These are phyloP conservation scores for Cicer cuneatum DNA, from an alignment of 306 rosid genomes.

Conservation along the genomic window DNA sequence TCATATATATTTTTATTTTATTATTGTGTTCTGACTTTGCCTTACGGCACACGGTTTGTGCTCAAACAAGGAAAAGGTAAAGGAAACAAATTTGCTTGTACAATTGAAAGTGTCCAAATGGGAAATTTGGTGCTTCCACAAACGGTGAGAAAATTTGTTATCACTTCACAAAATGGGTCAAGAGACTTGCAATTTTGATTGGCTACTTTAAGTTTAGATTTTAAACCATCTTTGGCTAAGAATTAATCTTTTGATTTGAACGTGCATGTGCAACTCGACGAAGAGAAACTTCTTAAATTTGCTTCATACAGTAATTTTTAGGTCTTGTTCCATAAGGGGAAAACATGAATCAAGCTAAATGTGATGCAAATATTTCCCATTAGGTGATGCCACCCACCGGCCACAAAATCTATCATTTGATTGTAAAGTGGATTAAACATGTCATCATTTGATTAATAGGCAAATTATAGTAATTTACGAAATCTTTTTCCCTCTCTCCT, in stretches of 20 bases:
- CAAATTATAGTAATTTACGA: neutral
- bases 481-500: neutral
- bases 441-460: constrained; percentile 10
- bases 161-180: constrained; percentile 38
- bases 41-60: constrained; percentile 48
- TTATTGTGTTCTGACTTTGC: constrained; percentile 34
- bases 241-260: constrained; percentile 36
- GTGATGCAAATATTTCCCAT: constrained; percentile 15
- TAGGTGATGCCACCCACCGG: neutral
- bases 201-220: constrained; percentile 34
- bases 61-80: constrained; percentile 44
- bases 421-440: neutral
- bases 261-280: neutral
- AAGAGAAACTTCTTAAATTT: constrained; percentile 27
- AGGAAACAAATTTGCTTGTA: constrained; percentile 35
- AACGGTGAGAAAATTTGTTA: constrained; percentile 30
- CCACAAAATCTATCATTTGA: constrained; percentile 30
- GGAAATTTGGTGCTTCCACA: constrained; percentile 39
- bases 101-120: constrained; percentile 47
- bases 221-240: constrained; percentile 38
- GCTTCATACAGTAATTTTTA: constrained; percentile 42
- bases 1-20: neutral
- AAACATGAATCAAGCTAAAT: constrained; percentile 19
- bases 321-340: constrained; percentile 32
- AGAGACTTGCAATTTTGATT: constrained; percentile 23